Evolutionary conservation across 441 rosid genomes (phyloP).

Genomic region (Biscutella laevigata): DNA sequence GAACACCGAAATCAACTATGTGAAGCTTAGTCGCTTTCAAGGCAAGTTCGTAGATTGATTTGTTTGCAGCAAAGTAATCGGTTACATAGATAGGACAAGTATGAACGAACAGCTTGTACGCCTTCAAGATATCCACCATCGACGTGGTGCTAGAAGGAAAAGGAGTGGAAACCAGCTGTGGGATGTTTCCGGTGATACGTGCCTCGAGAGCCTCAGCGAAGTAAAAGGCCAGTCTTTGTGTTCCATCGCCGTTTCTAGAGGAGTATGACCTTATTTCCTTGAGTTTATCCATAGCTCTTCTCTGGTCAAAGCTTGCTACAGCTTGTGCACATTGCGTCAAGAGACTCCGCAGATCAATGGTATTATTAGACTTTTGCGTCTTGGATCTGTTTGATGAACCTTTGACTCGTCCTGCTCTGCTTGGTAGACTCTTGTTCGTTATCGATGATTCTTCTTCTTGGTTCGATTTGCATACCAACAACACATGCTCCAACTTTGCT

Average conservation of each 20-base stretch:
- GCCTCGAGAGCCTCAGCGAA: conserved; percentile 61
- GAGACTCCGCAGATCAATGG: conserved; percentile 54
- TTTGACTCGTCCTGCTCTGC: conserved; percentile 23
- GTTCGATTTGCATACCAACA: conserved; percentile 35
- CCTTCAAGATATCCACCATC: conserved; percentile 53
- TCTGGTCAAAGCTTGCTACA: conserved; percentile 51
- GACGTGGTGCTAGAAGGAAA: conserved; percentile 32
- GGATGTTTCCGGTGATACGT: conserved; percentile 46
- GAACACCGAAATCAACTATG: conserved; percentile 76
- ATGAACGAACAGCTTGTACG: conserved; percentile 34
- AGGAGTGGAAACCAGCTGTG: conserved; percentile 35
- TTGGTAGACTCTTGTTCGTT: conserved; percentile 8
- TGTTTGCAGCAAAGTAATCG: conserved; percentile 57
- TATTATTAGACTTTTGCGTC: conserved; percentile 23
- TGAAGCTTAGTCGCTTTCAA: conserved; percentile 49
- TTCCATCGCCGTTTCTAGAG: conserved; percentile 55
- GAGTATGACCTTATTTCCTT: conserved; percentile 61
- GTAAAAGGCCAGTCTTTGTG: conserved; percentile 65
- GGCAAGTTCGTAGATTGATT: conserved; percentile 43
- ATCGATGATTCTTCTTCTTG: conserved; percentile 13
- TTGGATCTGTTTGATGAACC: conserved; percentile 29
- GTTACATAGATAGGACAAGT: conserved; percentile 60
- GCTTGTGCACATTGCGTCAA: conserved; percentile 72
- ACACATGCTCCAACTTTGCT: conserved; percentile 40
- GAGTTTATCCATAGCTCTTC: conserved; percentile 51